Evolutionary conservation across 148 eudicot species (phyloP).

Genomic region (Chenopodium suecicum): DNA sequence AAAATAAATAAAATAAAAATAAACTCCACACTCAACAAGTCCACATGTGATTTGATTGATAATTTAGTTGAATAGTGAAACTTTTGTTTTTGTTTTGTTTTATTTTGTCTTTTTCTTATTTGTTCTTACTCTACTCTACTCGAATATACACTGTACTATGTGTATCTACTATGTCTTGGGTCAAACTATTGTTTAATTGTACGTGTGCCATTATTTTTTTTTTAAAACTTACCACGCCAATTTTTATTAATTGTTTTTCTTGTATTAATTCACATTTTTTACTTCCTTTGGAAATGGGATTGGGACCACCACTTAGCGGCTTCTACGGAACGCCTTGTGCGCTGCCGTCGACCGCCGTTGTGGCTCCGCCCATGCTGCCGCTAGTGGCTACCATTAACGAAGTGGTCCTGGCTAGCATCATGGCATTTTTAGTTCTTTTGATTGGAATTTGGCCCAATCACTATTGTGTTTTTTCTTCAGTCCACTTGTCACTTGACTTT

Average conservation of each 20-base stretch:
- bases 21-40: not conserved
- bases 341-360: not conserved
- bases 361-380: not conserved
- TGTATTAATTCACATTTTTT: not conserved
- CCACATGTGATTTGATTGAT: not conserved
- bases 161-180: not conserved
- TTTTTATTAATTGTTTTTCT: not conserved
- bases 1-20: too few relatives aligned
- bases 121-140: not conserved
- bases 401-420: not conserved
- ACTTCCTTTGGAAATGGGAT: not conserved
- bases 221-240: not conserved
- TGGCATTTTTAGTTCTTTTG: not conserved
- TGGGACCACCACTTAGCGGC: not conserved
- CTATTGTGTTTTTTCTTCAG: too few relatives aligned
- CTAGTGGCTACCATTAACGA: not conserved
- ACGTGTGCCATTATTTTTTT: not conserved
- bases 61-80: not conserved
- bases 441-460: not conserved
- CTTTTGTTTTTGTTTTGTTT: not conserved
- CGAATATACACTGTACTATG: not conserved
- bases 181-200: constrained; percentile 2
- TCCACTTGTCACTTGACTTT: too few relatives aligned
- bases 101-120: constrained; percentile 8
- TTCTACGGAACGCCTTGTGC: not conserved